These are phyloP conservation scores for Claviceps sp. DNA, from an alignment of 2,329 filamentous ascomycete genomes.

Conservation along the genomic window DNA sequence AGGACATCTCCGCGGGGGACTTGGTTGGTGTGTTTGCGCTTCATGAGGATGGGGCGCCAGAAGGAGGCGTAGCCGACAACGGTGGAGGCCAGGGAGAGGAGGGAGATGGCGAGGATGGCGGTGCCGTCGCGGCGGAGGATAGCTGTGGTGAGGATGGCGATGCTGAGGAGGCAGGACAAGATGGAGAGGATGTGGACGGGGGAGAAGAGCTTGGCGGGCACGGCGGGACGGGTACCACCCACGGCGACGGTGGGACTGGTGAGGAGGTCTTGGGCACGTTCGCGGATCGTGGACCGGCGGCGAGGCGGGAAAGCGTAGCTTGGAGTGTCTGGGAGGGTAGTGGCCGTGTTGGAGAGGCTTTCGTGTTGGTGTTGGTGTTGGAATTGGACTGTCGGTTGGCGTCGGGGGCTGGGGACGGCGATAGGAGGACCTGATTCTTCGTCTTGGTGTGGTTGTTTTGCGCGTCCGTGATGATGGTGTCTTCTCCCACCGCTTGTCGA, in stretches of 20 bases:
- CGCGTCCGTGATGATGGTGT: neutral
- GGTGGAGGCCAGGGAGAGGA: constrained; percentile 38
- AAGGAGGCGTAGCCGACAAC: constrained; percentile 43
- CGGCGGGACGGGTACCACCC: constrained; percentile 26
- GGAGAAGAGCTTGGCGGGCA: constrained; percentile 34
- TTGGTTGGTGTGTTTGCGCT: constrained; percentile 31
- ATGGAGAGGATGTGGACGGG: constrained; percentile 40
- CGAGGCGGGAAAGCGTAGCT: constrained; percentile 3
- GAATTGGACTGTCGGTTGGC: constrained; percentile 1
- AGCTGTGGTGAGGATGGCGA: constrained; percentile 32
- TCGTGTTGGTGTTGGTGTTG: constrained; percentile 3
- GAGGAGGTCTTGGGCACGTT: constrained; percentile 29
- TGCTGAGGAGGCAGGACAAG: constrained; percentile 35
- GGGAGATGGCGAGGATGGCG: constrained; percentile 29
- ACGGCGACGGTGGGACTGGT: constrained; percentile 27
- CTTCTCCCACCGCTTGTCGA: neutral
- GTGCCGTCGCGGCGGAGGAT: constrained; percentile 23
- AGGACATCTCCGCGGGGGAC: constrained; percentile 46
- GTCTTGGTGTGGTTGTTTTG: neutral
- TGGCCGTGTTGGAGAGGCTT: constrained; percentile 1
- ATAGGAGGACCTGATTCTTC: neutral
- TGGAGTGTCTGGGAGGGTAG: neutral
- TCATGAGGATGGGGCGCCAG: constrained; percentile 43
- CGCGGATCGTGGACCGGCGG: constrained; percentile 22
- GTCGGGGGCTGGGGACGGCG: neutral